Percentiles rank a stretch among this genome's conserved stretches.
Conservation (phyloP, 225 moss, liverwort and hornwort genomes). For the Sphagnum contortum region DNA sequence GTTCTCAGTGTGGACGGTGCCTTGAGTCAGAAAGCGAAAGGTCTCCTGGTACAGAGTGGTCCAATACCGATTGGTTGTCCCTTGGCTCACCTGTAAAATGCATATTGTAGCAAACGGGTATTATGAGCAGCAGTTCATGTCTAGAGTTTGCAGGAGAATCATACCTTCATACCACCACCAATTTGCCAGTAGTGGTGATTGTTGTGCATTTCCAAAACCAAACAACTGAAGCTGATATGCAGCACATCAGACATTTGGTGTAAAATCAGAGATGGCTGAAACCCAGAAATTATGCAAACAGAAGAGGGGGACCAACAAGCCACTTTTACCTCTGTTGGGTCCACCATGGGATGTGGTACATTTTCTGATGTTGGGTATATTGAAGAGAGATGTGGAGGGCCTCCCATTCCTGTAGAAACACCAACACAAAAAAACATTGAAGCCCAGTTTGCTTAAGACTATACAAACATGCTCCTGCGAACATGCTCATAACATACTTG, state of each 20-base stretch:
- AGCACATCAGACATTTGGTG: neutral
- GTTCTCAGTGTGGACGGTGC: slow-evolving; percentile 24
- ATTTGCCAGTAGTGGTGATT: neutral
- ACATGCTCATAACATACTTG: neutral
- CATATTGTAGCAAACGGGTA: neutral
- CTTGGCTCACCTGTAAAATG: slow-evolving; percentile 32
- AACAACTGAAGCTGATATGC: neutral
- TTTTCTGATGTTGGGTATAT: slow-evolving; percentile 29
- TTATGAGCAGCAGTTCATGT: too few relatives aligned
- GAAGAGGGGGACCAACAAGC: too few relatives aligned
- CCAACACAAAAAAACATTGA: neutral
- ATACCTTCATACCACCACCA: neutral
- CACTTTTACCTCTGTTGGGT: slow-evolving; percentile 48
- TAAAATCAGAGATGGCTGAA: too few relatives aligned
- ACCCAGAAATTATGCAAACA: too few relatives aligned
- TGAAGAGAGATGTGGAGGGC: slow-evolving; percentile 39
- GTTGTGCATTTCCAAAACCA: too few relatives aligned
- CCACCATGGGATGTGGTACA: slow-evolving; percentile 66
- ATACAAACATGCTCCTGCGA: neutral
- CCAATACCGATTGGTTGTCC: slow-evolving; percentile 50
- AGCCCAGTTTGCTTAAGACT: neutral
- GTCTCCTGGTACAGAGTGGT: slow-evolving; percentile 64
- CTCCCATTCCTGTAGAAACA: slow-evolving; percentile 16
- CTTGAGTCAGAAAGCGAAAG: slow-evolving; percentile 53
- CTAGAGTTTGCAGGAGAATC: too few relatives aligned